phyloP scores from a whole-genome alignment of 139 green algal species.

The Chlamydomonas sp. region DNA sequence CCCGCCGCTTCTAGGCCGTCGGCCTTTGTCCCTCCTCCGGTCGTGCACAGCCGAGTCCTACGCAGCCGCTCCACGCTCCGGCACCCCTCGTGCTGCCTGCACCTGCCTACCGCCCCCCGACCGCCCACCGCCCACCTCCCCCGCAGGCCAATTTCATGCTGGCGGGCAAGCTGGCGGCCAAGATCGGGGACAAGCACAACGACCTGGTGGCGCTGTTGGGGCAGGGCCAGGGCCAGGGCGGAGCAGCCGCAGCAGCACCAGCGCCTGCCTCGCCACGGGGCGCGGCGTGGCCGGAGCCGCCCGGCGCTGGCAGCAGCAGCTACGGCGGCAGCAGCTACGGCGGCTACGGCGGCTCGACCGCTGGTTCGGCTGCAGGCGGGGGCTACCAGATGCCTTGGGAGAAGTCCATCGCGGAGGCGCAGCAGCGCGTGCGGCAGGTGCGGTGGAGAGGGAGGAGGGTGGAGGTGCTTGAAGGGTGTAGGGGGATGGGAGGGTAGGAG shows the following conservation, averaged over 20 bases:
- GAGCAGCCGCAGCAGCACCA: background rate
- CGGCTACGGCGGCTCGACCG: background rate
- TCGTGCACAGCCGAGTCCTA: too few relatives aligned
- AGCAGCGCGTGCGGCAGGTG: slow-evolving; percentile 30
- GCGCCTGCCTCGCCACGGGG: background rate
- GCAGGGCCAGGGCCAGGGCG: background rate
- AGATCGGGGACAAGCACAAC: slow-evolving; percentile 30
- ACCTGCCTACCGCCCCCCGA: too few relatives aligned
- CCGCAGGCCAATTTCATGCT: slow-evolving; percentile 21
- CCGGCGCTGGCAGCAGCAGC: background rate
- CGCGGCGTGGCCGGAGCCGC: background rate
- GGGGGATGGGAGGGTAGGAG: background rate
- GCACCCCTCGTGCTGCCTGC: too few relatives aligned
- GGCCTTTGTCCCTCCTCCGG: too few relatives aligned
- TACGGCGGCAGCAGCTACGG: background rate
- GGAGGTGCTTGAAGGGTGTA: background rate
- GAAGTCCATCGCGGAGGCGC: slow-evolving; percentile 9
- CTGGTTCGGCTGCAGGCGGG: background rate
- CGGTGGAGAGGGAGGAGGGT: background rate
- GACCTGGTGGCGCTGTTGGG: slow-evolving; percentile 4
- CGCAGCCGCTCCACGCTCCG: too few relatives aligned
- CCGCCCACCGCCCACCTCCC: too few relatives aligned
- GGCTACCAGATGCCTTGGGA: slow-evolving; percentile 22
- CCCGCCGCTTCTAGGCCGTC: too few relatives aligned
- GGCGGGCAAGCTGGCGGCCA: slow-evolving; percentile 20